Evolutionary conservation across 331 rosid species (phyloP), one percentile per base, ranked within the genome.

Genomic region (Dryas integrifolia): DNA sequence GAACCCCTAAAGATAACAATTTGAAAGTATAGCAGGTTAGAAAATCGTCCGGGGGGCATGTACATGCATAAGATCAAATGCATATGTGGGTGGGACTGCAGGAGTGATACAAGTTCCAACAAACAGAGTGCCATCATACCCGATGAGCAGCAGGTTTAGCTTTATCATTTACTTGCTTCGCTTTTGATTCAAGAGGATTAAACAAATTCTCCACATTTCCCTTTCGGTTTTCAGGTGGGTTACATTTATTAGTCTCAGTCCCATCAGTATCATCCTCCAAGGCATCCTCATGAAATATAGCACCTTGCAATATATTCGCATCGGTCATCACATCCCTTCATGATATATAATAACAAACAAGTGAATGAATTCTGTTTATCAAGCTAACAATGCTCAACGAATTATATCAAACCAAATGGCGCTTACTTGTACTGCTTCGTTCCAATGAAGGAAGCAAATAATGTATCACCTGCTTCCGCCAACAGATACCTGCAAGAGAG

Each of bases 281-380:
- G 39, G 76, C 72, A 83, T 95, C 98, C 75, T 95, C 98, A 69
- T 94, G 97, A 80, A 94, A 94, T 79, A 94, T 94, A 65, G 96
- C 96, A 75, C 98, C 97, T 95, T 95, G 98, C 63, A 91, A 88
- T 87, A 95, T 95, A 75, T 95, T 89, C 63, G 89, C 98, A 87
- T 91, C 98, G 44, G 93, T 88, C 85, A 95, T 88, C 21, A 89
- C 80, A 87, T 95, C 98, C 96, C 98, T 94, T 80, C 62, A 67
- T 58, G 53, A 10, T 6, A 44, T 26, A 12, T 8, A 51, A 58
- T 13, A 58, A 65, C 16, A 57, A 57, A 9, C 8, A 38, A 4
- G 50, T 41, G 63, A 67, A 71, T 58, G 35, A 30, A 30, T 55
- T 51, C 52, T 35, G 40, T 59, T 45, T 58, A 70, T 26, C 43